phyloP scores from a whole-genome alignment of 1,284 basidiomycete genomes.

The Sutorius eximius region DNA sequence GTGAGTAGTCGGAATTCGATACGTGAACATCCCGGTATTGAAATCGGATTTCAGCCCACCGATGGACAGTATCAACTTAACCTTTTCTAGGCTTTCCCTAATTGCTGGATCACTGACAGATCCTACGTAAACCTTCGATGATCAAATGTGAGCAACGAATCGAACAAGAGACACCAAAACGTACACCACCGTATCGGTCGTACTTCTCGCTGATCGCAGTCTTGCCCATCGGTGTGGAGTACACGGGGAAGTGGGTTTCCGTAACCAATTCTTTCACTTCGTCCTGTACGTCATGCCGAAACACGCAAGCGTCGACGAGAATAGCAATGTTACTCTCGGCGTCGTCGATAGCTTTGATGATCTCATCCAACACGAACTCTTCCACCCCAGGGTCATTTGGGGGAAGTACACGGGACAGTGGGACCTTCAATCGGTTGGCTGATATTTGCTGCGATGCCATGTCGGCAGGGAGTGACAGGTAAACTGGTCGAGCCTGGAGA shows the following conservation, averaged over 20 bases:
- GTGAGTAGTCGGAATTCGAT: conserved; percentile 59
- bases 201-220: conserved; percentile 77
- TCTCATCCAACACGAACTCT: conserved; percentile 72
- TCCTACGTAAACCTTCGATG: conserved; percentile 74
- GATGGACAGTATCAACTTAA: conserved; percentile 83
- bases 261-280: conserved; percentile 72
- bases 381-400: conserved; percentile 63
- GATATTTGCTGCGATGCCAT: conserved; percentile 73
- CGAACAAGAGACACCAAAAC: background rate
- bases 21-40: conserved; percentile 86
- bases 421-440: conserved; percentile 60
- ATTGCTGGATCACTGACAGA: conserved; percentile 71
- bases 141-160: conserved; percentile 4
- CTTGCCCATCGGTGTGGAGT: conserved; percentile 89
- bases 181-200: conserved; percentile 85
- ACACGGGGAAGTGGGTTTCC: conserved; percentile 75
- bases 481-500: conserved; percentile 77
- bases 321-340: conserved; percentile 71
- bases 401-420: conserved; percentile 53
- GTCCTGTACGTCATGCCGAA: conserved; percentile 73
- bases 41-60: conserved; percentile 86
- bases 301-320: conserved; percentile 86
- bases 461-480: conserved; percentile 87
- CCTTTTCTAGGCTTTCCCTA: conserved; percentile 75
- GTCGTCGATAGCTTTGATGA: conserved; percentile 61